A percentile compares a stretch with the other conserved stretches of the same genome.
phyloP scores from a whole-genome alignment of 768 basidiomycete species.

The Boletus edulis region DNA sequence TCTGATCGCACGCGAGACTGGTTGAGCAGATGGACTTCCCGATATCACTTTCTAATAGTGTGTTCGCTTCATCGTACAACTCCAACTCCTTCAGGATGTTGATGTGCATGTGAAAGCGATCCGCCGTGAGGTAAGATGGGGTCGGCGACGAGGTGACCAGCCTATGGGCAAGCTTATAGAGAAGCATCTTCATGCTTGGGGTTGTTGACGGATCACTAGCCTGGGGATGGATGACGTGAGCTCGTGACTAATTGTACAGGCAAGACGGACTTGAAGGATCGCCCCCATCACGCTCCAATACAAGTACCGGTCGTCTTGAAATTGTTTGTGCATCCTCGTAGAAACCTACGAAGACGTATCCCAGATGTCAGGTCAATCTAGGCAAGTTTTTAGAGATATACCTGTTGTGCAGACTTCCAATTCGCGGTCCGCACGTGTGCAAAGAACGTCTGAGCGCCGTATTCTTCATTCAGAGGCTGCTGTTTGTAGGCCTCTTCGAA shows the following conservation, averaged over 20 bases:
- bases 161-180: conserved; percentile 76
- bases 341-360: conserved; percentile 50
- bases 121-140: conserved; percentile 62
- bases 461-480: conserved; percentile 77
- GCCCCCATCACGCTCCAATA: conserved; percentile 84
- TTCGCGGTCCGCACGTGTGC: conserved; percentile 76
- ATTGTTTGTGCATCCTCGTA: conserved; percentile 79
- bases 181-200: conserved; percentile 57
- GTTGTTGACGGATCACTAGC: conserved; percentile 68
- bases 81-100: conserved; percentile 67
- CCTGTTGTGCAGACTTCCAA: conserved; percentile 88
- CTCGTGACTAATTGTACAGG: neutral
- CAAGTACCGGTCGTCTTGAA: conserved; percentile 76
- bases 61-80: conserved; percentile 67
- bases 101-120: conserved; percentile 77
- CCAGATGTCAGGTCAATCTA: neutral
- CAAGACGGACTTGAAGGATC: conserved; percentile 62
- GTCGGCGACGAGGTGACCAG: conserved; percentile 62
- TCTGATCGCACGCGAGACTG: conserved; percentile 71
- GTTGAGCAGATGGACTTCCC: conserved; percentile 67
- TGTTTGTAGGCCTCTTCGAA: conserved; percentile 85
- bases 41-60: conserved; percentile 63
- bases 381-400: conserved; percentile 26
- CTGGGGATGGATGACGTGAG: conserved; percentile 36
- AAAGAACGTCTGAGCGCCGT: conserved; percentile 81